These are phyloP conservation scores for Schizochytrium sp. DNA, from an alignment of 108 stramenopile genomes.

Conservation along the genomic window DNA sequence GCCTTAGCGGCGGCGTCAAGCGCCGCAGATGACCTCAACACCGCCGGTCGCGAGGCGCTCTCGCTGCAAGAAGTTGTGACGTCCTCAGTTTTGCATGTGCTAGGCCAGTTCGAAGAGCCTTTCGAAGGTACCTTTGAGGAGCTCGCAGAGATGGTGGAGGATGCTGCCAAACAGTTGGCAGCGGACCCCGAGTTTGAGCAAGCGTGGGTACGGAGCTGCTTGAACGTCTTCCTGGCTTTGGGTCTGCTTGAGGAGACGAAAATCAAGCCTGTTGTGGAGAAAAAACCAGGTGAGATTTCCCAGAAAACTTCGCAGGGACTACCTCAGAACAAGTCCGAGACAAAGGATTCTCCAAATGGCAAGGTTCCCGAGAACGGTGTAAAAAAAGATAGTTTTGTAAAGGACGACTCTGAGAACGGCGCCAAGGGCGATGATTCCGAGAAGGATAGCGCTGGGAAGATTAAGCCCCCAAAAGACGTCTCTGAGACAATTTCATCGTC, in stretches of 20 bases:
- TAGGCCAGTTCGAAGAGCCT: constrained; percentile 16
- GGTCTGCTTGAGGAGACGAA: constrained; percentile 7
- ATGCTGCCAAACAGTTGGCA: neutral
- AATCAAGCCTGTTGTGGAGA: neutral
- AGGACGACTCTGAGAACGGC: neutral
- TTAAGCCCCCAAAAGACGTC: too few relatives aligned
- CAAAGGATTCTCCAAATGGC: neutral
- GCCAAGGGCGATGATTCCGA: too few relatives aligned
- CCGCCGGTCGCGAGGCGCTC: neutral
- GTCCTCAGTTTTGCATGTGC: constrained; percentile 10
- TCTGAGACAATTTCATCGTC: too few relatives aligned
- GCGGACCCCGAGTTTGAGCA: neutral
- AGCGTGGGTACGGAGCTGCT: neutral
- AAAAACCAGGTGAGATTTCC: neutral
- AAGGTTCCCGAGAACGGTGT: neutral
- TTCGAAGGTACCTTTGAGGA: constrained; percentile 28
- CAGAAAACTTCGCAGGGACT: neutral
- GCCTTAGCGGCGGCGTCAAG: neutral
- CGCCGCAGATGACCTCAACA: constrained; percentile 27
- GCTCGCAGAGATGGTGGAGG: neutral
- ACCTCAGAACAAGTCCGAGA: neutral
- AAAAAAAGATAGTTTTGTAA: neutral
- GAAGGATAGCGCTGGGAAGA: too few relatives aligned
- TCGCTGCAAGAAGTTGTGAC: constrained; percentile 4
- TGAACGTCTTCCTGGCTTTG: constrained; percentile 32